Evolutionary conservation across 257 asterid species (phyloP).

Genomic region (Fraxinus anomala): DNA sequence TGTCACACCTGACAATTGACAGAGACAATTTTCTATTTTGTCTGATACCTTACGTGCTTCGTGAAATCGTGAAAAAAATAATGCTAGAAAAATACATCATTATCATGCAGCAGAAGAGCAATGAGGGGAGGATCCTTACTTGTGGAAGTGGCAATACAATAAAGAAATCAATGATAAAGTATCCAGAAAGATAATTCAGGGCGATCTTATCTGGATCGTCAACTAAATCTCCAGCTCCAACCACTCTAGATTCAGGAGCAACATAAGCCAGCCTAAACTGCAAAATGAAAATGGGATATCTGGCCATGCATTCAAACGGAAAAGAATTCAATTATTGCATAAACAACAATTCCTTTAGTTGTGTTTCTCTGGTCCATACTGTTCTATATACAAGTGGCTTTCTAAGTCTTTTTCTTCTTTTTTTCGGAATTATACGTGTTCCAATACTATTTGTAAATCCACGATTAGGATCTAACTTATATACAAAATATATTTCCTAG

Average conservation of each 20-base stretch:
- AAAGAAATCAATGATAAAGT: conserved; percentile 59
- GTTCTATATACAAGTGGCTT: background rate
- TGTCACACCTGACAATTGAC: background rate
- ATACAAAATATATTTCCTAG: background rate
- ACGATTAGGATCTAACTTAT: too few relatives aligned
- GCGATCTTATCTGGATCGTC: conserved; percentile 77
- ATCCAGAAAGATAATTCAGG: conserved; percentile 55
- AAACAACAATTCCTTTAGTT: background rate
- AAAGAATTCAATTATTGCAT: background rate
- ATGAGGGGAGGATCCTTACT: conserved; percentile 36
- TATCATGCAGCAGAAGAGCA: background rate
- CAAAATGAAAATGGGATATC: conserved; percentile 28
- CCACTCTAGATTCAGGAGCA: conserved; percentile 81
- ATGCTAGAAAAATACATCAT: conserved; percentile 6
- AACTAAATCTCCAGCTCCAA: conserved; percentile 82
- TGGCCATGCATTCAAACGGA: background rate
- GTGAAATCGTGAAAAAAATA: conserved; percentile 4
- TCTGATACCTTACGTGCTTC: background rate
- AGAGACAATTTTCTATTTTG: background rate
- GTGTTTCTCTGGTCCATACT: background rate
- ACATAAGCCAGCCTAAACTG: conserved; percentile 91
- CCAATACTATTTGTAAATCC: background rate
- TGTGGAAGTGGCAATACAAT: conserved; percentile 81
- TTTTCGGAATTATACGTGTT: too few relatives aligned
- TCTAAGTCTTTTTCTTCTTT: background rate